phyloP scores from a whole-genome alignment of 2,329 filamentous ascomycete genomes.

The Aureobasidium sp. region DNA sequence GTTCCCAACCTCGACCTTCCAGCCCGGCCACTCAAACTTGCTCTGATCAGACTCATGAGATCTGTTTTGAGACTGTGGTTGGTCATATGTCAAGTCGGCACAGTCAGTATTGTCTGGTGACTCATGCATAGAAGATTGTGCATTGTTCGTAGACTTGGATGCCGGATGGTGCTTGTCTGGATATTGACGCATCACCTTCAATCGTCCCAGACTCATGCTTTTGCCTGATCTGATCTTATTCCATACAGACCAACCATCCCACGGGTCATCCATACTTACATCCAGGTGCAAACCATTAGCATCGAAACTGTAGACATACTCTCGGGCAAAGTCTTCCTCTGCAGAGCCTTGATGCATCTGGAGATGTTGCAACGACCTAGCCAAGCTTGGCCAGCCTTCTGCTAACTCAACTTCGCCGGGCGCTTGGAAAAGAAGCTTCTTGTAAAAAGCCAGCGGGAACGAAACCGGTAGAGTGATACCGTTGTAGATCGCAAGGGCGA shows the following conservation, averaged over 20 bases:
- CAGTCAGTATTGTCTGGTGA: background rate
- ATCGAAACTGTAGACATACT: conserved; percentile 74
- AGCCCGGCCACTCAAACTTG: conserved; percentile 45
- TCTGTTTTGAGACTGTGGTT: conserved; percentile 11
- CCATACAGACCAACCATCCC: conserved; percentile 4
- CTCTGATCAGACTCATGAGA: background rate
- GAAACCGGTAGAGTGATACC: conserved; percentile 84
- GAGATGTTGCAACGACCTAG: conserved; percentile 62
- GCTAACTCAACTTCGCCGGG: conserved; percentile 64
- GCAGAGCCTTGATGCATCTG: conserved; percentile 71
- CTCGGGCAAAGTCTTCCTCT: conserved; percentile 71
- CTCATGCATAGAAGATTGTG: background rate
- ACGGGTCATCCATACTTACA: conserved; percentile 40
- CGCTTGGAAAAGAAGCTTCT: conserved; percentile 59
- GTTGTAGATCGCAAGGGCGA: conserved; percentile 88
- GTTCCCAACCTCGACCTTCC: conserved; percentile 30
- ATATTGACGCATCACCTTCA: conserved; percentile 3
- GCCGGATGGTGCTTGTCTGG: conserved; percentile 9
- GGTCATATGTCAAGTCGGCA: background rate
- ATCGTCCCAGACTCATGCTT: background rate
- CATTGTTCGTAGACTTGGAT: background rate
- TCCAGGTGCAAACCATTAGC: conserved; percentile 44
- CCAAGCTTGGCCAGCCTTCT: conserved; percentile 80
- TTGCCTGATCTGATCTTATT: conserved; percentile 3
- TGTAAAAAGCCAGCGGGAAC: conserved; percentile 78